Percentiles rank a stretch among this genome's conserved stretches.
These are phyloP conservation scores for Apophysomyces sp. DNA, from an alignment of 371 early-diverging fungal species.

Conservation along the genomic window DNA sequence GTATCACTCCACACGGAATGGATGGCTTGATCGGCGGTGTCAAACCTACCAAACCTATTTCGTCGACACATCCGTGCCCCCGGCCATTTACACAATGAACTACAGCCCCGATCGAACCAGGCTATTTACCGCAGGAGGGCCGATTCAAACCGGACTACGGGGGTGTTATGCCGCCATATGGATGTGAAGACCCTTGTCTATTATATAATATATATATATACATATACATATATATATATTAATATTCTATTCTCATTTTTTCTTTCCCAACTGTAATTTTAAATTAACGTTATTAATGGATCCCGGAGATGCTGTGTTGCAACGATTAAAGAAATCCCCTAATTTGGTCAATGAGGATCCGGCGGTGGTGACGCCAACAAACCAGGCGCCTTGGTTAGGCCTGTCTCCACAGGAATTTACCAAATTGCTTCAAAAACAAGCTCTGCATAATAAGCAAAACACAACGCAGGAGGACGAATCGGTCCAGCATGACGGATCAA, in stretches of 20 bases:
- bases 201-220: slow-evolving; percentile 6
- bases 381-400: neutral
- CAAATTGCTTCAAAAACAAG: neutral
- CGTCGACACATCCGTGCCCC: slow-evolving; percentile 34
- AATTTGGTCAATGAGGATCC: neutral
- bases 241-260: neutral
- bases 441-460: neutral
- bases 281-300: neutral
- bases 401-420: neutral
- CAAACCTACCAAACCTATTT: slow-evolving; percentile 16
- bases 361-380: neutral
- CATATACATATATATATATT: neutral
- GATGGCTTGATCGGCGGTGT: slow-evolving; percentile 47
- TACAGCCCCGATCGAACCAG: slow-evolving; percentile 44
- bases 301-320: neutral
- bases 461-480: neutral
- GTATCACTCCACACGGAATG: slow-evolving; percentile 38
- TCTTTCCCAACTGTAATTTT: neutral
- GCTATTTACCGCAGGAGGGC: slow-evolving; percentile 67
- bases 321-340: neutral
- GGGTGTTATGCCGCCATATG: slow-evolving; percentile 56
- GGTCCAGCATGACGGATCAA: slow-evolving; percentile 7
- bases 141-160: slow-evolving; percentile 55
- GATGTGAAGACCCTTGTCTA: slow-evolving; percentile 3
- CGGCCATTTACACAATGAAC: slow-evolving; percentile 60